These are phyloP conservation scores for Kalmusia sp. DNA, from an alignment of 2,329 filamentous ascomycete genomes.

Conservation along the genomic window DNA sequence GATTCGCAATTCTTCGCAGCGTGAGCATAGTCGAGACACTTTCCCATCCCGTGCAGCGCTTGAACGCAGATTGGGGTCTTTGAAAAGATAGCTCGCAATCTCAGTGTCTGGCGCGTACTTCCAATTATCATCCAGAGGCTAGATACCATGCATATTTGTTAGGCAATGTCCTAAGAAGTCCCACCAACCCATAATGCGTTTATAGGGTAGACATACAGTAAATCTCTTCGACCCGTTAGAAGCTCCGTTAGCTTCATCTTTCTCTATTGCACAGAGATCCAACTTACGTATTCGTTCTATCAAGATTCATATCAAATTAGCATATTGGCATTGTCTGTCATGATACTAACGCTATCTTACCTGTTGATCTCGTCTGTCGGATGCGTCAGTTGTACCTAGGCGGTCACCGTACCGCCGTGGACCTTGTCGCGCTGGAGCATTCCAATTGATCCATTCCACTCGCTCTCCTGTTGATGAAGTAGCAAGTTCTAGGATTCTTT, in stretches of 20 bases:
- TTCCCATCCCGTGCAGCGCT: background rate
- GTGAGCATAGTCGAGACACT: background rate
- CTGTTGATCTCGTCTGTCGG: background rate
- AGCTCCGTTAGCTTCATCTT: background rate
- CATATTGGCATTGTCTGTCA: background rate
- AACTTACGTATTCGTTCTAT: slow-evolving; percentile 6
- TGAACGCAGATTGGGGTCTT: background rate
- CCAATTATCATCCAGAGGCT: slow-evolving; percentile 3
- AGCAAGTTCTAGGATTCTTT: background rate
- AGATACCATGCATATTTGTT: background rate
- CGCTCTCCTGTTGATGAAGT: background rate
- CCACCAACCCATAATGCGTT: background rate
- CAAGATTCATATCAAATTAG: background rate
- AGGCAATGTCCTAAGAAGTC: background rate
- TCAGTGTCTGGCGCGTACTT: background rate
- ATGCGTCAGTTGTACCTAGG: background rate
- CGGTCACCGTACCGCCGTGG: background rate
- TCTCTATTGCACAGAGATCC: background rate
- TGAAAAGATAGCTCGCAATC: background rate
- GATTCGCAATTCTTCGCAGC: background rate
- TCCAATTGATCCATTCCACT: slow-evolving; percentile 1
- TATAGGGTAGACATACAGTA: background rate
- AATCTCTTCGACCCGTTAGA: background rate
- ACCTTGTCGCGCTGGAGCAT: background rate
- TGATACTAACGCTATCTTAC: background rate